Conservation (phyloP, 2,329 filamentous ascomycete species). For the Nothopassalora personata region DNA sequence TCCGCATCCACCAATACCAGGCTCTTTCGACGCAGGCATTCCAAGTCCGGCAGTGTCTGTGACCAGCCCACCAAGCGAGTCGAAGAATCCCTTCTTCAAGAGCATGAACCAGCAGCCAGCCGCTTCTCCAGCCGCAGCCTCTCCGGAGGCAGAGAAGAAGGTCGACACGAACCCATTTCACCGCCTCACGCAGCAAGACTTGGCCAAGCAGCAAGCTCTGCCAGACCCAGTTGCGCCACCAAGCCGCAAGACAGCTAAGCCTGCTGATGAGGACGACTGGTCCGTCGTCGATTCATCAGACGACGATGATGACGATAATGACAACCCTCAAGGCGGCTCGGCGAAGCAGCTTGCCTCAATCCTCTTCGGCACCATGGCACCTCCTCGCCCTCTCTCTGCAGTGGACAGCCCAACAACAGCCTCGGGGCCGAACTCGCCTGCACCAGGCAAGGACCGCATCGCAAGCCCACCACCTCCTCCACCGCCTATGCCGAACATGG, state of each 20-base stretch:
- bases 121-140: constrained; percentile 36
- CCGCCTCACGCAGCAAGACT: constrained; percentile 66
- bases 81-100: constrained; percentile 91
- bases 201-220: constrained; percentile 43
- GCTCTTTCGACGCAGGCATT: constrained; percentile 14
- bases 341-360: constrained; percentile 92
- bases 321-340: constrained; percentile 66
- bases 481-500: constrained; percentile 38
- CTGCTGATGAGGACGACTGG: constrained; percentile 69
- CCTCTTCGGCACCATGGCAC: constrained; percentile 93
- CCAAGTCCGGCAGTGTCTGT: constrained; percentile 26
- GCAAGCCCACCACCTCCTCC: constrained; percentile 47
- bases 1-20: neutral
- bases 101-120: constrained; percentile 63
- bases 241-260: constrained; percentile 45
- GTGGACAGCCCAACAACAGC: constrained; percentile 55
- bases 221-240: constrained; percentile 44
- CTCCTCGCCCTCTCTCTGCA: constrained; percentile 79
- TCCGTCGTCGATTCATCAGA: constrained; percentile 71
- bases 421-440: constrained; percentile 36
- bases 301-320: constrained; percentile 64
- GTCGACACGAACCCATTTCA: constrained; percentile 95
- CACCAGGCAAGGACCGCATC: constrained; percentile 27
- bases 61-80: constrained; percentile 59
- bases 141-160: constrained; percentile 34